Percentiles rank a stretch among this genome's conserved stretches.
Evolutionary conservation across 116 monocot species (phyloP).

Genomic region (Cymodocea nodosa): DNA sequence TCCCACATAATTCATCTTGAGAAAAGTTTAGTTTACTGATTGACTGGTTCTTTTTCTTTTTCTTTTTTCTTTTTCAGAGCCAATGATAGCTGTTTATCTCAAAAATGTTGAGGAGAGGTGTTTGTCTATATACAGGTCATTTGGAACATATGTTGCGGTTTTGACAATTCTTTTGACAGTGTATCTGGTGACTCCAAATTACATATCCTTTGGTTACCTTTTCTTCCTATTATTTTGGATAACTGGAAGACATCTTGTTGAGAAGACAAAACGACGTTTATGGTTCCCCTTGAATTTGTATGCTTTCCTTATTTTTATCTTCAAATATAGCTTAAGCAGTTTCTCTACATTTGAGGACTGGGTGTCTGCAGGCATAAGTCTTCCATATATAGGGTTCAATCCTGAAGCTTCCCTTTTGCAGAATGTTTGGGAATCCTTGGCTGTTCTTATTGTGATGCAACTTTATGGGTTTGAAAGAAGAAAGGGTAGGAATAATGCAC

Average conservation of each 20-base stretch:
- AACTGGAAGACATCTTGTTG: constrained; percentile 86
- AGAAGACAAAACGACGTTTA: constrained; percentile 64
- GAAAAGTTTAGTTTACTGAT: not conserved
- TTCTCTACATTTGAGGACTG: constrained; percentile 41
- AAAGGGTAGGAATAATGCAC: constrained; percentile 26
- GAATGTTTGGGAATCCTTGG: constrained; percentile 85
- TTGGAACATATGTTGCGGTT: constrained; percentile 85
- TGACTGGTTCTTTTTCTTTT: not conserved
- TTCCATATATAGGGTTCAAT: constrained; percentile 75
- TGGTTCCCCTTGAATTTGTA: constrained; percentile 94
- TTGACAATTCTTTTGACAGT: constrained; percentile 81
- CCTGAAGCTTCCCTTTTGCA: constrained; percentile 56
- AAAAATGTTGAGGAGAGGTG: constrained; percentile 64
- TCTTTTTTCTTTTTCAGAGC: constrained; percentile 30
- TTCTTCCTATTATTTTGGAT: constrained; percentile 95
- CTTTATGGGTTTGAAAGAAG: constrained; percentile 92
- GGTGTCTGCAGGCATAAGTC: constrained; percentile 46
- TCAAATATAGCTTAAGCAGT: constrained; percentile 73
- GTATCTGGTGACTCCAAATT: constrained; percentile 85
- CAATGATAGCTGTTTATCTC: constrained; percentile 61
- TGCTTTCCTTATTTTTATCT: constrained; percentile 56
- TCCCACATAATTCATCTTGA: not conserved
- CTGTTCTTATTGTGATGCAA: constrained; percentile 89
- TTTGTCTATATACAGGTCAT: constrained; percentile 77
- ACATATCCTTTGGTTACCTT: constrained; percentile 88